Conservation (phyloP, 2,329 filamentous ascomycete species). For the Colletotrichum sansevieriae region DNA sequence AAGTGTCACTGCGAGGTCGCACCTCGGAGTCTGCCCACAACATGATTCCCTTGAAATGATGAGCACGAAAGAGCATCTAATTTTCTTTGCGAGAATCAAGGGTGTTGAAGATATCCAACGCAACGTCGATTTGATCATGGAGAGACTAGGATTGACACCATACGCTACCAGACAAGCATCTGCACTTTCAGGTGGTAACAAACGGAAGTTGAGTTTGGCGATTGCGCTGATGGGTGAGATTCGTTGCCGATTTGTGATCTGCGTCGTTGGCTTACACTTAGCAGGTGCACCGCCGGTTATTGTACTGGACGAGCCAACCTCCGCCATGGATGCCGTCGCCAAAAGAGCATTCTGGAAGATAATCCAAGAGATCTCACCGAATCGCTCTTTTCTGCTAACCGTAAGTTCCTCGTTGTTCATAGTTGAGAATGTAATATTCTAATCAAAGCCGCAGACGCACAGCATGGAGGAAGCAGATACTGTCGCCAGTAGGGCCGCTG, state of each 20-base stretch:
- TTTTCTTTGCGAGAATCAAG: constrained; percentile 79
- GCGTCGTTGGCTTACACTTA: too few species aligned
- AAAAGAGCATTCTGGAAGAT: constrained; percentile 84
- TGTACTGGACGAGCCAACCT: constrained; percentile 80
- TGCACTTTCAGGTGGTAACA: constrained; percentile 81
- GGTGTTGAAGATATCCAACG: constrained; percentile 72
- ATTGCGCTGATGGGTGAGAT: constrained; percentile 78
- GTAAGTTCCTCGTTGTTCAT: background rate
- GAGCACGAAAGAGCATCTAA: constrained; percentile 78
- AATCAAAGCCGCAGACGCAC: constrained; percentile 65
- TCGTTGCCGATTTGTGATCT: too few species aligned
- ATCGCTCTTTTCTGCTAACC: constrained; percentile 77
- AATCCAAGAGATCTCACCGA: constrained; percentile 72
- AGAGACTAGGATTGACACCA: constrained; percentile 73
- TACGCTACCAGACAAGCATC: constrained; percentile 74
- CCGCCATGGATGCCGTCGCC: constrained; percentile 79
- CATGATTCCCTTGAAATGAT: constrained; percentile 81
- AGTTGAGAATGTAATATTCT: background rate
- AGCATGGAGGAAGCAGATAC: constrained; percentile 87
- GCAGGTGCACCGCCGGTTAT: constrained; percentile 7
- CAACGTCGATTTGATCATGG: constrained; percentile 75
- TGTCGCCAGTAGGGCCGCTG: constrained; percentile 64
- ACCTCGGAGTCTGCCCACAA: constrained; percentile 76
- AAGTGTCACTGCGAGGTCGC: constrained; percentile 71
- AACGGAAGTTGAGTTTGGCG: constrained; percentile 79